Base-by-base conservation (phyloP, 805 yeast genomes). In the Yamadazyma sp. region DNA sequence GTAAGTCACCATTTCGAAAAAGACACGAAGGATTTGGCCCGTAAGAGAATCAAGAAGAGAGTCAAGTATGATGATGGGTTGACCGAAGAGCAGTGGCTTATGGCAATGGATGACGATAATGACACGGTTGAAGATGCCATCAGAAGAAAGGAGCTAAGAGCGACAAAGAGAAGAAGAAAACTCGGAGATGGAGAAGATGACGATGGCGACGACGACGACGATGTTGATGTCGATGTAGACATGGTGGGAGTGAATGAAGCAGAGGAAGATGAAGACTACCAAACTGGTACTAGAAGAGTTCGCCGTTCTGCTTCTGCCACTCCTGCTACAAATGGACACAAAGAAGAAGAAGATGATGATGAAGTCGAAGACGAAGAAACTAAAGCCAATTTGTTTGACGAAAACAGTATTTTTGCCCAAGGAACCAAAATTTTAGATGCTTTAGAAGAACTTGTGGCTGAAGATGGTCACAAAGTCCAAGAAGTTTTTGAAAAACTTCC, bases 1-100 rank as follows among this genome's bases (percentile, higher is more conserved):
- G 73, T 65, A 3, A 73, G 73, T 5, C 62, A 57, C 19, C 73
- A 75, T 47, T 67, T 78, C 40, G 71, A 75, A 38, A 64, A 66
- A 10, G 79, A 78, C 35, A 67, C 67, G 19, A 74, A 75, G 32
- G 73, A 73, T 24, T 62, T 70, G 11, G 73, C 57, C 11, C 87
- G 80, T 24, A 75, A 82, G 31, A 78, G 98, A 55, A 90, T 84
- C 50, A 83, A 95, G 40, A 87, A 86, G 60, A 62, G 75, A 6
- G 77, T 80, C n/a, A 83, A 83, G 48, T 83, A 82, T 52, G 98
- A 93, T 57, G 96, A 90, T 49, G 82, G 83, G 17, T 63, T 90
- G 50, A 83, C 95, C 5, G 99, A 93, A 57, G 96, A 87, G 53
- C 96, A 91, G 59, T 93, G 97, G 95, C 59, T 83, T 35, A 78